phyloP scores from a whole-genome alignment of 257 asterid genomes.

The Voacanga thouarsii region DNA sequence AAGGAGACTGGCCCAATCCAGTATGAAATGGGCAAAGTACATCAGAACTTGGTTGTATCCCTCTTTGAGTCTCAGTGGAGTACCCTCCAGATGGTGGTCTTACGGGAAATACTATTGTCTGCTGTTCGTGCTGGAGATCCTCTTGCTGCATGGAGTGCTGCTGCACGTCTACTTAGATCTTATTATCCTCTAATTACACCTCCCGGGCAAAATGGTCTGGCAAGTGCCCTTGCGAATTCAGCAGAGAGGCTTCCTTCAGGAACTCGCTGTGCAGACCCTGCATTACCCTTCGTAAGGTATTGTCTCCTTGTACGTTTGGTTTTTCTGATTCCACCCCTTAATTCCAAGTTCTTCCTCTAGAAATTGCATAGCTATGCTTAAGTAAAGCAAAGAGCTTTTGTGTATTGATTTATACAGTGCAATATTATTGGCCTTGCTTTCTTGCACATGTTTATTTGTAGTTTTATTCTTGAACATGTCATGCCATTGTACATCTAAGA shows the following conservation, averaged over 20 bases:
- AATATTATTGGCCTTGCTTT: background rate
- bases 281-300: slow-evolving; percentile 93
- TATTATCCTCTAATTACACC: slow-evolving; percentile 97
- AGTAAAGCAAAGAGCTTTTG: background rate
- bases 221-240: slow-evolving; percentile 78
- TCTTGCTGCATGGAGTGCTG: slow-evolving; percentile 99
- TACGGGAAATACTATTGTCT: slow-evolving; percentile 89
- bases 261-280: slow-evolving; percentile 93
- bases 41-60: slow-evolving; percentile 77
- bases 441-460: background rate
- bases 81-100: slow-evolving; percentile 98
- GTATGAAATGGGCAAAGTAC: slow-evolving; percentile 72
- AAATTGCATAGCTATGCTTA: background rate
- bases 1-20: slow-evolving; percentile 59
- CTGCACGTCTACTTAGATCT: slow-evolving; percentile 95
- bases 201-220: slow-evolving; percentile 95
- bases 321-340: background rate
- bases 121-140: slow-evolving; percentile 99
- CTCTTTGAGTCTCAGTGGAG: slow-evolving; percentile 97
- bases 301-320: slow-evolving; percentile 4
- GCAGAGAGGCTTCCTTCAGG: slow-evolving; percentile 96
- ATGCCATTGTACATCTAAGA: background rate
- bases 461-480: no score
- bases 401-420: background rate
- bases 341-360: background rate